A percentile compares a stretch with the other conserved stretches of the same genome.
Evolutionary conservation across 1,284 basidiomycete genomes (phyloP).

Genomic region (Neotropicomus parvogracilis): DNA sequence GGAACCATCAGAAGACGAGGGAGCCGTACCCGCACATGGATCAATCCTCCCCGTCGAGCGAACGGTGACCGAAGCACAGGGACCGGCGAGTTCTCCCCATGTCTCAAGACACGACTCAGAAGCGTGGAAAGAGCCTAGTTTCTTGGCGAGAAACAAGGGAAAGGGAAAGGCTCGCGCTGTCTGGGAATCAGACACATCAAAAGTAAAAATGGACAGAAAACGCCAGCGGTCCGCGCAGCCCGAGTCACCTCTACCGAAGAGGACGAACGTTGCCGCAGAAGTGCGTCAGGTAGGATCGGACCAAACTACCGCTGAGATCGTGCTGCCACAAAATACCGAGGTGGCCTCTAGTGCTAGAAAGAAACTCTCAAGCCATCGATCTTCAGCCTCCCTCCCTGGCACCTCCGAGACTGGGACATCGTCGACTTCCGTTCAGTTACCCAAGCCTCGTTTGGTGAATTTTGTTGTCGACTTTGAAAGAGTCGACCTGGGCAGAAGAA

Average conservation of each 20-base stretch:
- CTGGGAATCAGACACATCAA: slow-evolving; percentile 3
- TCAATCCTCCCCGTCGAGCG: not conserved
- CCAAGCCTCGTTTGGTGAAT: slow-evolving; percentile 22
- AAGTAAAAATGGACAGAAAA: slow-evolving; percentile 13
- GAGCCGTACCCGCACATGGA: not conserved
- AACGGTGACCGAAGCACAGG: not conserved
- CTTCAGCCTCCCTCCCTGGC: not conserved
- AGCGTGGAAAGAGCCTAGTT: slow-evolving; percentile 31
- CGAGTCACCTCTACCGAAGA: slow-evolving; percentile 15
- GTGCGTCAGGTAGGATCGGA: not conserved
- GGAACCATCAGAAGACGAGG: slow-evolving; percentile 2
- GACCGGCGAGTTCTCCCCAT: not conserved
- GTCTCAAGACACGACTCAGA: slow-evolving; percentile 21
- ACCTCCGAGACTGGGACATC: not conserved
- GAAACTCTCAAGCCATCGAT: not conserved
- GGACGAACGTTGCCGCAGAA: slow-evolving; percentile 5
- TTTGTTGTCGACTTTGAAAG: slow-evolving; percentile 18
- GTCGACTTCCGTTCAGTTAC: not conserved
- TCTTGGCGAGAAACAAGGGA: slow-evolving; percentile 22
- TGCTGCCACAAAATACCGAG: not conserved
- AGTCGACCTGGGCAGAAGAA: slow-evolving; percentile 4
- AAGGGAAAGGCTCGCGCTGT: slow-evolving; percentile 19
- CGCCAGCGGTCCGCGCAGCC: slow-evolving; percentile 9
- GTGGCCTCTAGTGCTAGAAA: not conserved
- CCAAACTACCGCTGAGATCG: not conserved